A percentile compares a stretch with the other conserved stretches of the same genome.
phyloP scores from a whole-genome alignment of 75 land plant genomes.

The Pinus albicaulis region DNA sequence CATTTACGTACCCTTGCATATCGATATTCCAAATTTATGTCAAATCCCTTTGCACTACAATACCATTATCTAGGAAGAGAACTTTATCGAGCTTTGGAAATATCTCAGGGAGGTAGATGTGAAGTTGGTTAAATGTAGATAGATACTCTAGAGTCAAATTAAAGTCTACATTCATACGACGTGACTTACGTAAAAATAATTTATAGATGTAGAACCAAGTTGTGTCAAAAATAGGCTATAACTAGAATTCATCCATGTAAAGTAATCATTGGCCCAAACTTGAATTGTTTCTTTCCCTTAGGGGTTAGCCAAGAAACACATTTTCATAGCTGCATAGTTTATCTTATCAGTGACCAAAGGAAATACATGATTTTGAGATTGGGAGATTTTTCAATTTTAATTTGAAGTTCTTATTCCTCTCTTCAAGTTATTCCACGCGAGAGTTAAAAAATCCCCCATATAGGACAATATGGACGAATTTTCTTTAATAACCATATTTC shows the following conservation, averaged over 20 bases:
- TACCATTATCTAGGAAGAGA: too few species aligned
- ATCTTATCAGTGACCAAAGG: conserved; percentile 73
- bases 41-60: too few species aligned
- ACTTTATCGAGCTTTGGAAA: too few species aligned
- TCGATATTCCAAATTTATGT: conserved; percentile 48
- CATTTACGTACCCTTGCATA: conserved; percentile 59
- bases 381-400: too few species aligned
- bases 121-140: conserved; percentile 71
- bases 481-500: too few species aligned
- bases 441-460: too few species aligned
- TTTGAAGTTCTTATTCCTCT: too few species aligned
- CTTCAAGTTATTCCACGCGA: too few species aligned
- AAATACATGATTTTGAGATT: conserved; percentile 69
- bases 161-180: conserved; percentile 38
- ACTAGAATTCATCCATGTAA: conserved; percentile 67
- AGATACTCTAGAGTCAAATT: conserved; percentile 71
- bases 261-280: conserved; percentile 61
- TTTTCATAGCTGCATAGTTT: conserved; percentile 74
- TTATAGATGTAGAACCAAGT: conserved; percentile 56
- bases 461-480: too few species aligned
- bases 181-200: conserved; percentile 58
- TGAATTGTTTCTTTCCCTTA: conserved; percentile 60
- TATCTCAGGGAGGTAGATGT: too few species aligned
- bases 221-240: conserved; percentile 69
- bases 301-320: conserved; percentile 74